These are phyloP conservation scores for Coniella vitis DNA, from an alignment of 2,329 filamentous ascomycete species.

Conservation along the genomic window DNA sequence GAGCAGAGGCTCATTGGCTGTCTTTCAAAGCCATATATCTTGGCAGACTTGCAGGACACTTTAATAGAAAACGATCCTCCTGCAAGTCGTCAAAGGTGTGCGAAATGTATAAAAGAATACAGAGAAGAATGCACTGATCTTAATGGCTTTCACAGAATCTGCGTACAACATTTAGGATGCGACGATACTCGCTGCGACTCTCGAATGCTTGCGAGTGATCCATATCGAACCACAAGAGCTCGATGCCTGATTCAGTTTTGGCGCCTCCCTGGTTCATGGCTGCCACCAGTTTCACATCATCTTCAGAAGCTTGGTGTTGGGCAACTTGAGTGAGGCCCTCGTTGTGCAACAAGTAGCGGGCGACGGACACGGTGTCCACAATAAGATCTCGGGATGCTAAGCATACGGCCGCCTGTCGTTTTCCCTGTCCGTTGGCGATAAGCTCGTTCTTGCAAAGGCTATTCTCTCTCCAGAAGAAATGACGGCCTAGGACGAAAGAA, in stretches of 20 bases:
- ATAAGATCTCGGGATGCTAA: slow-evolving; percentile 58
- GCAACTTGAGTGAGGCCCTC: slow-evolving; percentile 23
- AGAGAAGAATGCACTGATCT: not conserved
- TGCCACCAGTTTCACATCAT: slow-evolving; percentile 10
- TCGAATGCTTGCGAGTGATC: slow-evolving; percentile 61
- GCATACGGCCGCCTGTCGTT: slow-evolving; percentile 45
- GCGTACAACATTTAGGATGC: slow-evolving; percentile 7
- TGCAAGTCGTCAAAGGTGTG: no score
- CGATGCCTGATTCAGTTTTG: slow-evolving; percentile 34
- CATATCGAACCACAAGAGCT: slow-evolving; percentile 55
- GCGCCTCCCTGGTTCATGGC: slow-evolving; percentile 24
- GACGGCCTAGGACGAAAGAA: slow-evolving; percentile 49
- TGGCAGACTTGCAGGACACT: no score
- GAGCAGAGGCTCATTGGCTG: no score
- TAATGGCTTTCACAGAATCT: slow-evolving; percentile 5
- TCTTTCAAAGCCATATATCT: no score
- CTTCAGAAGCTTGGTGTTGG: not conserved
- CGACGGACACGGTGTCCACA: slow-evolving; percentile 52
- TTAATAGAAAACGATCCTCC: no score
- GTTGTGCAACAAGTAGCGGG: slow-evolving; percentile 44
- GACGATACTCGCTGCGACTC: slow-evolving; percentile 13
- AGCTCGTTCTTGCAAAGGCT: slow-evolving; percentile 65
- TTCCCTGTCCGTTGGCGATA: slow-evolving; percentile 22
- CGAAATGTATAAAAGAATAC: no score
- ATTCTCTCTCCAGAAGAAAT: slow-evolving; percentile 68